These are phyloP conservation scores for Rhizopogon roseolus DNA, from an alignment of 768 basidiomycete species.

Conservation along the genomic window DNA sequence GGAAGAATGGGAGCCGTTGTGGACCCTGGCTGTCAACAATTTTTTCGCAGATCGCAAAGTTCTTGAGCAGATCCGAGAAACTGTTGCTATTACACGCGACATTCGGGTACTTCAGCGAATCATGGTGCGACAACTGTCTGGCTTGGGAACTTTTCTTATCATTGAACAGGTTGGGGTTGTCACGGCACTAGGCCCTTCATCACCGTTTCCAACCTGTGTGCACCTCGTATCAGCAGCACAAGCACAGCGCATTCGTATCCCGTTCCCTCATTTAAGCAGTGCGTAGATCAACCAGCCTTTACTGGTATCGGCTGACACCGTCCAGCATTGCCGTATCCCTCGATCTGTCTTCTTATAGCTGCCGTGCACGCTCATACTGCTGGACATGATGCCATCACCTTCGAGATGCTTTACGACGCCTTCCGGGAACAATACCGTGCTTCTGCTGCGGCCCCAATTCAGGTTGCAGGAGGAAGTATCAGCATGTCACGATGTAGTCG, in stretches of 20 bases:
- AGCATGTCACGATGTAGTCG: constrained; percentile 68
- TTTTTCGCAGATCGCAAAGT: constrained; percentile 51
- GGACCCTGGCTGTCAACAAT: constrained; percentile 52
- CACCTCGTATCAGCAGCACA: constrained; percentile 38
- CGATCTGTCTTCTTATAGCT: constrained; percentile 82
- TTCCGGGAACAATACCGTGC: constrained; percentile 74
- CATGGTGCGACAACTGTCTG: constrained; percentile 42
- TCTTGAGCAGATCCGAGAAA: constrained; percentile 45
- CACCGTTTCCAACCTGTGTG: constrained; percentile 49
- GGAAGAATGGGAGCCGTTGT: constrained; percentile 58
- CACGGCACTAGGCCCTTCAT: constrained; percentile 39
- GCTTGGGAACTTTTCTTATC: constrained; percentile 5
- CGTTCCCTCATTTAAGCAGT: constrained; percentile 54
- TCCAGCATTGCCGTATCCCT: constrained; percentile 71
- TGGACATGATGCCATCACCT: constrained; percentile 79
- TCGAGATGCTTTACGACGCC: constrained; percentile 83
- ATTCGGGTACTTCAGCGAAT: constrained; percentile 52
- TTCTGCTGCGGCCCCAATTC: constrained; percentile 70
- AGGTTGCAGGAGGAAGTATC: constrained; percentile 68
- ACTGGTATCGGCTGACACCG: background rate
- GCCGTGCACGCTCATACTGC: constrained; percentile 69
- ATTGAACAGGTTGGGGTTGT: constrained; percentile 37
- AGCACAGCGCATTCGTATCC: constrained; percentile 53
- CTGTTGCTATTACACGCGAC: constrained; percentile 58
- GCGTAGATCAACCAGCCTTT: constrained; percentile 15